Evolutionary conservation across 805 yeast species (phyloP), one percentile per base, ranked within the genome.

Genomic region (Monosporozyma unispora): DNA sequence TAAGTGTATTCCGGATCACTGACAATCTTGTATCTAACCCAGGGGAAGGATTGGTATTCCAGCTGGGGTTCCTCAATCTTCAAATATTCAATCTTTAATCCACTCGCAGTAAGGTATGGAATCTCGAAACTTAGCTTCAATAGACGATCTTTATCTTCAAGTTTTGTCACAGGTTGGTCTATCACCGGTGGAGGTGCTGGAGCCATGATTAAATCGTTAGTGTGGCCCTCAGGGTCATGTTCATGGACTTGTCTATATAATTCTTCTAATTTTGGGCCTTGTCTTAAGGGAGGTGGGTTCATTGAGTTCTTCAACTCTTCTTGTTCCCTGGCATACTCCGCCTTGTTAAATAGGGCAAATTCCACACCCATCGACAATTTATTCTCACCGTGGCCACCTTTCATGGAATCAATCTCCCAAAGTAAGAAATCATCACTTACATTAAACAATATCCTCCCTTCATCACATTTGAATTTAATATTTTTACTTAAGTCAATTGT

Each of bases 351-450:
- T 22, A 74, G 50, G 0, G 66, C 55, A 46, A 79, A 69, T 52
- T 79, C 83, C 0, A 81, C 77, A 66, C 74, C 75, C 85, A 84
- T 78, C 21, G 76, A 45, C 12, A 56, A 42, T 14, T 63, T 59
- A 40, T 71, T 66, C 46, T 76, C 79, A 2, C 96, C 96, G 18
- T 64, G 68, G 1, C 69, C 68, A 22, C 70, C 70, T 45, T 78
- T 79, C 49, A 87, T 66, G 19, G 81, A 72, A 3, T 77, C 79
- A 16, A 89, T 74, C 42, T 76, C 75, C 97, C 97, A 90, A 1
- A 82, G 63, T 2, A 90, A 66, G 48, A 78, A 79, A 29, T 83
- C 78, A 42, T 78, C 74, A 54, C 88, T 91, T 6, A 93, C 74
- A 50, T 81, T 81, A 62, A 82, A 86, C 10, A 77, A 69, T 1